A percentile compares a stretch with the other conserved stretches of the same genome.
phyloP scores from a whole-genome alignment of 192 early-diverging fungal species.

The Funneliformis geosporum region DNA sequence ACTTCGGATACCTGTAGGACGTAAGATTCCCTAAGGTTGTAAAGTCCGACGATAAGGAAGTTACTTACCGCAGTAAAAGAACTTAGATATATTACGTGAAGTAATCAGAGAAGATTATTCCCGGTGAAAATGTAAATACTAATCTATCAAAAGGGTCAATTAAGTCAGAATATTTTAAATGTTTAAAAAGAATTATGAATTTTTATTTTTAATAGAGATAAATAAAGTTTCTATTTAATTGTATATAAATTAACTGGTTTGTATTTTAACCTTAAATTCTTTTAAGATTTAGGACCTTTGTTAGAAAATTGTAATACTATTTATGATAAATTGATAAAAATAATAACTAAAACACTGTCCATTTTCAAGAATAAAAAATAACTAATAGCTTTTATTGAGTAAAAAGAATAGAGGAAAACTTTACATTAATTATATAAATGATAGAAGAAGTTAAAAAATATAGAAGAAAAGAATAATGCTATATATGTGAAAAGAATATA shows the following conservation, averaged over 20 bases:
- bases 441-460: not conserved
- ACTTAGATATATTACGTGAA: too few relatives aligned
- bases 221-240: not conserved
- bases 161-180: not conserved
- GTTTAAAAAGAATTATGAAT: not conserved
- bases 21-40: too few relatives aligned
- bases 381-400: not conserved
- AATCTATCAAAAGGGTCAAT: too few relatives aligned
- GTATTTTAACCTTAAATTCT: not conserved
- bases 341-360: not conserved
- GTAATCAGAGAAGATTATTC: too few relatives aligned
- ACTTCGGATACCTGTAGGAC: too few relatives aligned
- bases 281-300: too few relatives aligned
- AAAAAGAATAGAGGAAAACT: not conserved
- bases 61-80: too few relatives aligned
- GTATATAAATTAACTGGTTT: not conserved
- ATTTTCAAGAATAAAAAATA: constrained; percentile 15
- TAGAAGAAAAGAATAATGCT: not conserved
- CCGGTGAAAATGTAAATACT: too few relatives aligned
- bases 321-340: constrained; percentile 18
- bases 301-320: not conserved
- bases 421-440: not conserved
- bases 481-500: not conserved
- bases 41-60: too few relatives aligned
- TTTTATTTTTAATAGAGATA: not conserved